phyloP scores from a whole-genome alignment of 306 rosid species.

The Inga leiocalycina region DNA sequence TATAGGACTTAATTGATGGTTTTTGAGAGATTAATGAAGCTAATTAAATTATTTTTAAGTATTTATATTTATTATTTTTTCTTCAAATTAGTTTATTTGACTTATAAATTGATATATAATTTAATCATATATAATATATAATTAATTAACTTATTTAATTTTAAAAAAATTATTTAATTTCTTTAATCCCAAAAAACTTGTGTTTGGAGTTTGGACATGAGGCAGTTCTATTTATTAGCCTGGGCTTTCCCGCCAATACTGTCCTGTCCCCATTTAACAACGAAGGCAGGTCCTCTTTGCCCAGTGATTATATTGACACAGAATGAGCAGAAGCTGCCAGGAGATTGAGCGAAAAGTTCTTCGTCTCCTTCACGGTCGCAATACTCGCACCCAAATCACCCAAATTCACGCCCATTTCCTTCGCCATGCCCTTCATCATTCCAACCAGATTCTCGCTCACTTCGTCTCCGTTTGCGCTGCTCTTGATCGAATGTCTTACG shows the following conservation, averaged over 20 bases:
- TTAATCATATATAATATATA: no score
- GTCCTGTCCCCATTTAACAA: background rate
- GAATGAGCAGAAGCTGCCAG: slow-evolving; percentile 48
- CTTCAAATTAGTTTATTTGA: no score
- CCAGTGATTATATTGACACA: background rate
- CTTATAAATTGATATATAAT: no score
- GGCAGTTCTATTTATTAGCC: no score
- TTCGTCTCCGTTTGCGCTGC: slow-evolving; percentile 70
- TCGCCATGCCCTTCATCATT: slow-evolving; percentile 74
- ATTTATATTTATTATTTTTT: no score
- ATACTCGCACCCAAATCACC: slow-evolving; percentile 53
- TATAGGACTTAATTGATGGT: no score
- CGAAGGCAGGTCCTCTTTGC: background rate
- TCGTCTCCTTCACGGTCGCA: slow-evolving; percentile 66
- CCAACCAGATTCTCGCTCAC: slow-evolving; percentile 77
- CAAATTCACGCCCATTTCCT: slow-evolving; percentile 77
- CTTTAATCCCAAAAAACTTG: no score
- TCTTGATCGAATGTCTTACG: slow-evolving; percentile 48
- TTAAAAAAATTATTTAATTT: no score
- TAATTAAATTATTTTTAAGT: no score
- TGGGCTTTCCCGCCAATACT: background rate
- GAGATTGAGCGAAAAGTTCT: slow-evolving; percentile 64
- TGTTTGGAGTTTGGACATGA: no score
- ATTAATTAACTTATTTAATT: no score
- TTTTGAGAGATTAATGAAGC: no score